These are phyloP conservation scores for Diplodia sapinea DNA, from an alignment of 2,329 filamentous ascomycete species.

Conservation along the genomic window DNA sequence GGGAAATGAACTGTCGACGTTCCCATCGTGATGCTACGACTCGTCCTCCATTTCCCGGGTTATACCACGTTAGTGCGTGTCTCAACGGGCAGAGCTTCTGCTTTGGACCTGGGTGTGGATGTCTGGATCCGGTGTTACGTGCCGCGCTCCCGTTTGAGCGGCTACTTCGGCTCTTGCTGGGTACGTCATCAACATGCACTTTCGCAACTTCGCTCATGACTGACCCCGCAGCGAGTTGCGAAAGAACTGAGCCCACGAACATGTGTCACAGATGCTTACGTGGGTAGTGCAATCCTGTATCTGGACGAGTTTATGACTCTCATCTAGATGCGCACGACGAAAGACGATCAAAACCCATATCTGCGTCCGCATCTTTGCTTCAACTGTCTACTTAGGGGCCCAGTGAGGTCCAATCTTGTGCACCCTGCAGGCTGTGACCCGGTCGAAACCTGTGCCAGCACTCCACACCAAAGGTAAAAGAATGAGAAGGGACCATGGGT, in stretches of 20 bases:
- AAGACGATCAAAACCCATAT: no score
- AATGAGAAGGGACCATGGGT: neutral
- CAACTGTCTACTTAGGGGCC: no score
- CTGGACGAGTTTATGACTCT: no score
- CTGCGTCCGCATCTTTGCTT: no score
- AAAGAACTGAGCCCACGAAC: no score
- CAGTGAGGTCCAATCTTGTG: neutral
- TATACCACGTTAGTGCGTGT: neutral
- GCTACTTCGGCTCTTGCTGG: neutral
- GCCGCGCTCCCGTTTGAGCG: neutral
- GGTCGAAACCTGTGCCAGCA: neutral
- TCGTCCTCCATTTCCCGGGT: no score
- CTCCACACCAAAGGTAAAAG: neutral
- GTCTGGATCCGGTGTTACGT: neutral
- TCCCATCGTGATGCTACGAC: neutral
- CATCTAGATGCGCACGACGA: no score
- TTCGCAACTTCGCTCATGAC: neutral
- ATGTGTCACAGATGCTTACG: no score
- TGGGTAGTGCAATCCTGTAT: no score
- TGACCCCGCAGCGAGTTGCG: no score
- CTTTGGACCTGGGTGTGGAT: neutral
- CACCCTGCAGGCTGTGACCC: neutral
- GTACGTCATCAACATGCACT: neutral
- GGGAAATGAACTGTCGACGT: neutral
- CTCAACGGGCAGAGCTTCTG: neutral